Base-by-base conservation (phyloP, 2,329 filamentous ascomycete species). In the Stachybotrys elegans region DNA sequence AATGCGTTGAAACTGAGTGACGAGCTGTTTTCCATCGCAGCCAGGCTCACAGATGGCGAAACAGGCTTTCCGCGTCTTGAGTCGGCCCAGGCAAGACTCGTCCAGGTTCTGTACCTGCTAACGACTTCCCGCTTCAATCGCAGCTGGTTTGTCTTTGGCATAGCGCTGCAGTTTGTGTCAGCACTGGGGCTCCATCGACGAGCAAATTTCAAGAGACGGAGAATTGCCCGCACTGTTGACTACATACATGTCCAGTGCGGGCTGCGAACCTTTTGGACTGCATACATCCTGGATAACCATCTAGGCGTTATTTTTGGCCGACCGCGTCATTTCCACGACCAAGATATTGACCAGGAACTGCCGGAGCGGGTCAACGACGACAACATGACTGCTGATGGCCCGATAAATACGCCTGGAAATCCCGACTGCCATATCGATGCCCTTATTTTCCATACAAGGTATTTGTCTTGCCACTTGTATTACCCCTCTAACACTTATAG, bases 231-330 rank as follows among this genome's bases (percentile, higher is more conserved):
- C 0, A 31, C 39, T 0, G 36, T 23, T 14, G 69, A 77, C 47
- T 72, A 73, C 37, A 66, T 74, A 8, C 58, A 68, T 4, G 58
- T 61, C 0, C 77, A 84, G 47, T 75, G 76, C 34, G 69, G 75
- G 1, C 76, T 76, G 45, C 66, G 80, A 7, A 71, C 75, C 0
- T 83, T 84, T 41, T 84, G 81, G 81, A 73, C 73, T 4, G 73
- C 76, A 0, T 84, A 84, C 52, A 76, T 74, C 1, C 60, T 84
- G 2, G 80, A 84, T 51, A 79, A 79, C 31, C 83, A 83, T 44
- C 62, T 84, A 1, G 76, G 78, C 20, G 76, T 81, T n/a, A 76
- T 82, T 16, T 73, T 83, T 22, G 81, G 81, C 0, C 67, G 81
- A 6, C 81, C 81, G 1, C 60, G 77, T 7, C 69, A 80, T 13